Conservation (phyloP, 2,329 filamentous ascomycete genomes). For the Hortaea werneckii region DNA sequence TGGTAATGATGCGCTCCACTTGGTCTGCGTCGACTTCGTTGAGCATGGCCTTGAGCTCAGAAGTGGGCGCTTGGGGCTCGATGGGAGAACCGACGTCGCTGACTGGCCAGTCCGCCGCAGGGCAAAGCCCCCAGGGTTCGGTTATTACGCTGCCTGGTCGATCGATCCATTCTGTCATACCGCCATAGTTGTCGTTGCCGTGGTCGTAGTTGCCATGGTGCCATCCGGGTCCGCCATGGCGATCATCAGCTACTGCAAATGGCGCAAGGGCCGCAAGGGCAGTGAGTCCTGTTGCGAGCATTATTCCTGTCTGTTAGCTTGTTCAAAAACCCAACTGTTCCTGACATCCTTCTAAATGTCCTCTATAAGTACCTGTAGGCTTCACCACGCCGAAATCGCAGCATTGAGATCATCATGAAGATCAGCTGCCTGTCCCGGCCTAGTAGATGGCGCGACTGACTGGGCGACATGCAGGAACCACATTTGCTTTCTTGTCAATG, state of each 20-base stretch:
- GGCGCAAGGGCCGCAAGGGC: neutral
- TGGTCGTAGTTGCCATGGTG: neutral
- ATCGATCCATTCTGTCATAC: slow-evolving; percentile 9
- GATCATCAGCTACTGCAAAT: neutral
- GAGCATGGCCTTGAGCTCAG: slow-evolving; percentile 31
- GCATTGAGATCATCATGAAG: too few species aligned
- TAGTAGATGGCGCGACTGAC: neutral
- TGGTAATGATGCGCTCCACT: slow-evolving; percentile 43
- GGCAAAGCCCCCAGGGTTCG: slow-evolving; percentile 12
- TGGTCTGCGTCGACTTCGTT: slow-evolving; percentile 32
- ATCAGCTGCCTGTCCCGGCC: neutral
- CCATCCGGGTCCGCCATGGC: neutral
- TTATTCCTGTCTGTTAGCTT: neutral
- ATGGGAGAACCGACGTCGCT: slow-evolving; percentile 28
- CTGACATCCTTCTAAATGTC: too few species aligned
- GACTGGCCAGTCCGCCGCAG: slow-evolving; percentile 31
- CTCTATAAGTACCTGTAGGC: too few species aligned
- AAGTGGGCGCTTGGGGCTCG: slow-evolving; percentile 31
- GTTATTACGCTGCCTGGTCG: slow-evolving; percentile 17
- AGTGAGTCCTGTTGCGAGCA: neutral
- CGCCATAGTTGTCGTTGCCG: too few species aligned
- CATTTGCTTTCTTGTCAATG: too few species aligned
- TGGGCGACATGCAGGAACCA: too few species aligned
- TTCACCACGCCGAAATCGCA: too few species aligned
- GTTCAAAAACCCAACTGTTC: too few species aligned